phyloP scores from a whole-genome alignment of 2,329 filamentous ascomycete genomes.

The Diaporthe nobilis region DNA sequence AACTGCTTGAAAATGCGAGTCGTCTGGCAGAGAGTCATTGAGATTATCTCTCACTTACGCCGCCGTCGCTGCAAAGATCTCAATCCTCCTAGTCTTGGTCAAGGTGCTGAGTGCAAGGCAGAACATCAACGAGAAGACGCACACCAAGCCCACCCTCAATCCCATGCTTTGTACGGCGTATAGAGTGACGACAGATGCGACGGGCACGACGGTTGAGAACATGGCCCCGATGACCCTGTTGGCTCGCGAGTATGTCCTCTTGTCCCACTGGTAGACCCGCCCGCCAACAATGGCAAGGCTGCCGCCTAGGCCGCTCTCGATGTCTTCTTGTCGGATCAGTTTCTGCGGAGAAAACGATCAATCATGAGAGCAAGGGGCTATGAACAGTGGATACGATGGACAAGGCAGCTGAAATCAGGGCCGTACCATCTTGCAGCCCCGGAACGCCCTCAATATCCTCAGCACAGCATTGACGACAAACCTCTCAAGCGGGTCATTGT shows the following conservation, averaged over 20 bases:
- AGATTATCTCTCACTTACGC: conserved; percentile 41
- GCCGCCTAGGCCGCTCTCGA: conserved; percentile 30
- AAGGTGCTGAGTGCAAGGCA: conserved; percentile 46
- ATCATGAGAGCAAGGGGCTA: background rate
- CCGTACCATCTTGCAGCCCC: conserved; percentile 25
- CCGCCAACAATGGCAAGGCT: conserved; percentile 26
- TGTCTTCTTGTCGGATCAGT: conserved; percentile 21
- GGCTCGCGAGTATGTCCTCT: conserved; percentile 10
- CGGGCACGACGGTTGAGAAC: conserved; percentile 43
- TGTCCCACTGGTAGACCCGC: conserved; percentile 37
- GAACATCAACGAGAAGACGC: conserved; percentile 49
- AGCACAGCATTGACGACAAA: conserved; percentile 23
- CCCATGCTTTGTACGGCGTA: conserved; percentile 42
- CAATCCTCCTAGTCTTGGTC: conserved; percentile 48
- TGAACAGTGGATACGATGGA: too few relatives aligned
- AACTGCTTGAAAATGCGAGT: background rate
- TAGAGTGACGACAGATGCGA: conserved; percentile 45
- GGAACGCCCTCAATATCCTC: conserved; percentile 6
- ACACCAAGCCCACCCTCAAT: conserved; percentile 45
- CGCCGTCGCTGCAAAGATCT: conserved; percentile 49
- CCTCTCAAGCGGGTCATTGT: conserved; percentile 20
- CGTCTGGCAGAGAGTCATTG: background rate
- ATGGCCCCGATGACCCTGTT: conserved; percentile 43
- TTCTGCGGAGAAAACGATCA: background rate
- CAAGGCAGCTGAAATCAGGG: background rate